Evolutionary conservation across 352 stramenopile genomes (phyloP).

Genomic region (Phytopythium ostracodes): DNA sequence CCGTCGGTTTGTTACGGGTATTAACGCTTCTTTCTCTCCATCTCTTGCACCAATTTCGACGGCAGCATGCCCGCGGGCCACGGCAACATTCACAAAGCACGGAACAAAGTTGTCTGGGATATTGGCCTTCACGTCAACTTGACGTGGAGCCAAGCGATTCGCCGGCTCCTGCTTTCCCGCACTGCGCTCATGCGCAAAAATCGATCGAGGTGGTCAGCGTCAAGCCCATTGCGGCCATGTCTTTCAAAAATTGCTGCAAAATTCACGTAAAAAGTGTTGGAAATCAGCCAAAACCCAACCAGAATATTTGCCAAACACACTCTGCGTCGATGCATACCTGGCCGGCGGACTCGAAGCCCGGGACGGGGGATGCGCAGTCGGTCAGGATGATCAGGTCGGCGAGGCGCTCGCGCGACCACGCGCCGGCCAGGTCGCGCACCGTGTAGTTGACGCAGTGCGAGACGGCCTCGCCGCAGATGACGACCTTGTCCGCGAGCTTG

Average conservation of each 20-base stretch:
- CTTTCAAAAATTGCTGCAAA: slow-evolving; percentile 45
- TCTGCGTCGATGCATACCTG: slow-evolving; percentile 37
- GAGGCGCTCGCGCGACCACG: slow-evolving; percentile 74
- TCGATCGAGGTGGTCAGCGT: slow-evolving; percentile 54
- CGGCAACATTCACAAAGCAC: no score
- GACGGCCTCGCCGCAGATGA: slow-evolving; percentile 93
- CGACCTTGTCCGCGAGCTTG: slow-evolving; percentile 77
- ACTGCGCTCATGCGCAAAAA: slow-evolving; percentile 24
- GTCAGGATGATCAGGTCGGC: slow-evolving; percentile 73
- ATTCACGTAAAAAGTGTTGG: neutral
- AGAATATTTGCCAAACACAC: neutral
- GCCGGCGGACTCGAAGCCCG: slow-evolving; percentile 64
- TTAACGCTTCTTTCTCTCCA: no score
- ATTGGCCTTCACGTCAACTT: no score
- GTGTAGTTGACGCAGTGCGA: slow-evolving; percentile 98
- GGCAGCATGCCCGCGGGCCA: no score
- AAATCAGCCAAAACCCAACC: neutral
- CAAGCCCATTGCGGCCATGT: slow-evolving; percentile 58
- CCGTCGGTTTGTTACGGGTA: no score
- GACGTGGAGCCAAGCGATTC: no score
- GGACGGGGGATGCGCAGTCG: slow-evolving; percentile 69
- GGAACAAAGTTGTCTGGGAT: no score
- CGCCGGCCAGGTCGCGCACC: slow-evolving; percentile 85
- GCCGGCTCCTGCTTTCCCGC: no score
- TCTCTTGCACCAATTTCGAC: no score